Evolutionary conservation across 2,329 filamentous ascomycete genomes (phyloP).

Genomic region (Dactylellina parvicollis): DNA sequence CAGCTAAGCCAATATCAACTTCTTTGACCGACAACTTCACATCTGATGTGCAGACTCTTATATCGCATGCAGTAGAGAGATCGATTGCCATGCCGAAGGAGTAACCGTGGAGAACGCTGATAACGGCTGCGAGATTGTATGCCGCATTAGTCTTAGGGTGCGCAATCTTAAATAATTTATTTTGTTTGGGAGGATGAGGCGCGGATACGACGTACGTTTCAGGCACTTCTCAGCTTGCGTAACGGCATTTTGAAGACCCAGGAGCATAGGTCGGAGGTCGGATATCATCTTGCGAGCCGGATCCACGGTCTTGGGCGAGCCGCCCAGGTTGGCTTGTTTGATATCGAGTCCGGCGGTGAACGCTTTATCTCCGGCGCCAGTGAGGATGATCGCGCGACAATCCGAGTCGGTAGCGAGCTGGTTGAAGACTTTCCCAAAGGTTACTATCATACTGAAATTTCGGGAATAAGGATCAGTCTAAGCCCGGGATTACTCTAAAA

Average conservation of each 20-base stretch:
- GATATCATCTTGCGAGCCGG: constrained; percentile 71
- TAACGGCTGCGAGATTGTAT: constrained; percentile 69
- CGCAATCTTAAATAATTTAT: not conserved
- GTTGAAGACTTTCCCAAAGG: constrained; percentile 77
- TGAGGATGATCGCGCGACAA: constrained; percentile 80
- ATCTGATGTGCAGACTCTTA: constrained; percentile 72
- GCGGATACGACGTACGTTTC: constrained; percentile 71
- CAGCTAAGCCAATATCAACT: constrained; percentile 82
- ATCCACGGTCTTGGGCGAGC: constrained; percentile 64
- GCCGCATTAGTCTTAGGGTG: not conserved
- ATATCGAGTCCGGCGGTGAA: constrained; percentile 91
- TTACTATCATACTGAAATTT: constrained; percentile 76
- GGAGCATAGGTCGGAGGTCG: constrained; percentile 73
- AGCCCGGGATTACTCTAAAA: not conserved
- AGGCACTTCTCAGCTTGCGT: constrained; percentile 82
- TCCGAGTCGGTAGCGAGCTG: constrained; percentile 76
- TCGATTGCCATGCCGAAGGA: constrained; percentile 82
- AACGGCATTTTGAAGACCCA: constrained; percentile 83
- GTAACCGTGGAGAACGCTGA: constrained; percentile 80
- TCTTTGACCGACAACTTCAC: constrained; percentile 78
- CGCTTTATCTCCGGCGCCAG: constrained; percentile 80
- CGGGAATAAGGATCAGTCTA: not conserved
- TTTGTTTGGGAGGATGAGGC: not conserved
- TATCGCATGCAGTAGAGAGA: constrained; percentile 74
- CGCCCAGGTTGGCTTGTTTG: constrained; percentile 67